phyloP scores from a whole-genome alignment of 2,329 filamentous ascomycete genomes.

The Sclerotinia subarctica region DNA sequence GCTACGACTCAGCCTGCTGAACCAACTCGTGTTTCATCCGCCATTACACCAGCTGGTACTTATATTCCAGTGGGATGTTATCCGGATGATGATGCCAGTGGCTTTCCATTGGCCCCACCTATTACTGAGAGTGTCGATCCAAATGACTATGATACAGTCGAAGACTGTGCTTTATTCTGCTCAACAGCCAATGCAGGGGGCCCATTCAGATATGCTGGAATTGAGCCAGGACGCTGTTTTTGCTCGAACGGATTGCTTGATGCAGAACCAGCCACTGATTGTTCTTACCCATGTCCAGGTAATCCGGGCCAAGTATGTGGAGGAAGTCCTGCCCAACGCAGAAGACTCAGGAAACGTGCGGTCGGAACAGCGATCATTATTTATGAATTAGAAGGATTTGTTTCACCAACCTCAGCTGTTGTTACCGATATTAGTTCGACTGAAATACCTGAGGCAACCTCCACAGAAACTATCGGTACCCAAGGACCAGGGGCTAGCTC shows the following conservation, averaged over 20 bases:
- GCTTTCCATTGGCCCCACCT: conserved; percentile 5
- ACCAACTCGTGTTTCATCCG: conserved; percentile 8
- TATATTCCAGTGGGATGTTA: conserved; percentile 6
- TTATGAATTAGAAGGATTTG: not conserved
- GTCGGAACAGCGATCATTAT: not conserved
- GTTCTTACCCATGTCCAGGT: conserved; percentile 9
- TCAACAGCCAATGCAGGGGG: not conserved
- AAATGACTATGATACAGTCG: not conserved
- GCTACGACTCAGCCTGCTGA: not conserved
- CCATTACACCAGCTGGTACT: not conserved
- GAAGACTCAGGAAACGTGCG: not conserved
- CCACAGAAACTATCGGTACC: not conserved
- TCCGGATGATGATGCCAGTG: not conserved
- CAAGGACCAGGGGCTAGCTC: not conserved
- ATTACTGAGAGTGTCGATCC: conserved; percentile 3
- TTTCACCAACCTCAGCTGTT: not conserved
- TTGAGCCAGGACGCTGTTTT: conserved; percentile 15
- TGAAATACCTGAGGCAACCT: not conserved
- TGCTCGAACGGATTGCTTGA: not conserved
- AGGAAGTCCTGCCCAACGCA: not conserved
- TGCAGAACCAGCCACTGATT: not conserved
- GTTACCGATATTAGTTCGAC: not conserved
- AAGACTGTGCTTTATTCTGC: not conserved
- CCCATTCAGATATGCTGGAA: conserved; percentile 4
- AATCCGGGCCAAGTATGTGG: conserved; percentile 7